Evolutionary conservation across 139 green algal genomes (phyloP).

Genomic region (Zygnema cylindricum): DNA sequence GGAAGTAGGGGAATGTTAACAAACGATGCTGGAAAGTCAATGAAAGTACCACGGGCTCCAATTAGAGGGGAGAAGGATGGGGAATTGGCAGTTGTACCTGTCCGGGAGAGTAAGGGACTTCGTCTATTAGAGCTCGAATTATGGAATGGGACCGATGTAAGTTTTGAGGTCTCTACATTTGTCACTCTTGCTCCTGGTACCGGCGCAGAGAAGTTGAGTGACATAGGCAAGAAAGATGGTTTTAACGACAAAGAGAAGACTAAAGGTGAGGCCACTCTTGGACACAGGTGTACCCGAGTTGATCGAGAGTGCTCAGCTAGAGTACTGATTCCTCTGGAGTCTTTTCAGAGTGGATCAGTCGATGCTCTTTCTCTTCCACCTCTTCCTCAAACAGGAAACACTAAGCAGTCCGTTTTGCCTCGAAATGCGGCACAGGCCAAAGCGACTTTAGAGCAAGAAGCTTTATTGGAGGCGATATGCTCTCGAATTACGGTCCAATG

Average conservation of each 20-base stretch:
- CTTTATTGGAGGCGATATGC: conserved; percentile 16
- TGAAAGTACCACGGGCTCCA: not conserved
- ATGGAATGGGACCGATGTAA: conserved; percentile 57
- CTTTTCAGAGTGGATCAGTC: not conserved
- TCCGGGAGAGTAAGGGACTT: conserved; percentile 45
- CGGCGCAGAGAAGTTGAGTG: not conserved
- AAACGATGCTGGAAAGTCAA: not conserved
- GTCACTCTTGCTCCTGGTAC: not conserved
- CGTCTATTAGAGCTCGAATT: conserved; percentile 54
- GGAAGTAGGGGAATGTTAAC: not conserved
- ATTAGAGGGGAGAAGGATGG: conserved; percentile 2
- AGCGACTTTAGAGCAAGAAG: not conserved
- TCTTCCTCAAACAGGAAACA: not conserved
- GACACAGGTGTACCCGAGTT: not conserved
- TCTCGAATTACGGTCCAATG: conserved; percentile 49
- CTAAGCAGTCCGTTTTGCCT: not conserved
- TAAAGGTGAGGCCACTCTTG: not conserved
- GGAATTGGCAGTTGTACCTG: conserved; percentile 21
- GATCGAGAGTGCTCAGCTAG: conserved; percentile 48
- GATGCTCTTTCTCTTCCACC: not conserved
- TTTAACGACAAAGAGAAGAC: not conserved
- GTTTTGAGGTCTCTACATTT: conserved; percentile 45
- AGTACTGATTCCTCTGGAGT: conserved; percentile 49
- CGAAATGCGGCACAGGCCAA: not conserved
- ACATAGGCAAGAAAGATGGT: not conserved